Evolutionary conservation across 169 alveolate genomes (phyloP), one percentile per base, ranked within the genome.

Genomic region (Plasmodium billcollinsi): DNA sequence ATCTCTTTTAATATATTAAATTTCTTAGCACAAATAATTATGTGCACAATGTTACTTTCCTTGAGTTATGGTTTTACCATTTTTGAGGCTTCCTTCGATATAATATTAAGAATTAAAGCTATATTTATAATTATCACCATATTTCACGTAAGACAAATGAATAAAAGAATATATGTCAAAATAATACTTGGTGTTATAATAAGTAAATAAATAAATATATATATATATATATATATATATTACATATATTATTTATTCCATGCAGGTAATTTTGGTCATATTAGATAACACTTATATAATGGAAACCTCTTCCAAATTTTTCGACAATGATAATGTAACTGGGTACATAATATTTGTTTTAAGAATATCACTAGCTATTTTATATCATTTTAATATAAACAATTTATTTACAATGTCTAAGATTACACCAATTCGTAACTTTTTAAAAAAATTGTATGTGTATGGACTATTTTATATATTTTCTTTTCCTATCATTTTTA

Each of bases 21-120:
- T 54, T 78, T 78, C 67, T 59, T 78, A 71, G 78, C 76, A 7
- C 89, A 78, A 59, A 78, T 78, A 50, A 65, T 78, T 21, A 78
- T 78, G 89, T 78, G 89, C 26, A 78, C 89, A 3, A 78, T 78
- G 89, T 78, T 78, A 56, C 89, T 78, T 78, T 78, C 89, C 3
- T 50, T 78, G 24, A 78, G 89, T 54, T 78, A 78, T 18, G 89
- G 89, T 20, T 52, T 78, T 24, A 78, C 89, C 1, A 78, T 78
- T 43, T 65, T 78, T 61, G 89, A 78, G 63, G 70, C 89, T 29
- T 26, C 56, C 14, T 47, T 78, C 56, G 61, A 43, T 15, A 78
- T 49, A 52, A 65, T 78, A 33, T n/a, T 70, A 33, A 49, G 70
- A 58, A 78, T 78, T 14, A 78, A 66, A 43, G 47, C 66, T n/a